Evolutionary conservation across 1,284 basidiomycete genomes (phyloP), one percentile per base, ranked within the genome.

Genomic region (Papiliotrema fonsecae): DNA sequence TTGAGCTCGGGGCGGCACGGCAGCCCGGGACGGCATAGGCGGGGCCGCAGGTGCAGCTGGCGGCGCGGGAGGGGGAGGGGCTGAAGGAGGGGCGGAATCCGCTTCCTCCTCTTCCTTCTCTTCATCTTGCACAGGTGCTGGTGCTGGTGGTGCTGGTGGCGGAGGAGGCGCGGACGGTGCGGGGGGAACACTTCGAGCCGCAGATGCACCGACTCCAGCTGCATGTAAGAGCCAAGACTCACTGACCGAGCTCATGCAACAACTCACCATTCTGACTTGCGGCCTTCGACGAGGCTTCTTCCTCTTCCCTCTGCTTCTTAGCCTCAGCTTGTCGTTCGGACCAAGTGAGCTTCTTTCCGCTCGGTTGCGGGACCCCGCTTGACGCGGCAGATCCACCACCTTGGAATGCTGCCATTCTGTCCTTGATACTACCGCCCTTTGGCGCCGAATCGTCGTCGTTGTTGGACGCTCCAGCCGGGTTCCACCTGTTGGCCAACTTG

Each of bases 291-390:
- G 75, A 77, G 2, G 78, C 77, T 52, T 88, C 87, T 53, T 96
- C 91, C 61, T 87, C 87, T 58, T 85, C 86, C 10, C 79, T 77
- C 61, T 89, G 85, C 64, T 85, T 85, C 78, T 91, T 92, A 3
- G 88, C 85, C 27, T 85, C 75, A 0, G 87, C 89, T 67, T 94
- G 90, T 32, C 91, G 78, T 69, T 94, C 87, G 53, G 82, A 85
- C 91, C 91, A 94, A 0, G 89, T 92, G 48, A 93, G 73, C 69
- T 90, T 91, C 77, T 87, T 87, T 10, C 67, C 67, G 44, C 49
- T 56, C 9, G 62, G 58, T 38, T 54, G 53, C 27, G 60, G 56
- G 1, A 45, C 52, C 6, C 32, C 28, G 14, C 52, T 14, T 2
- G 57, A 10, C 4, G 55, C 47, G 6, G 52, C 38, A 19, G 44